phyloP scores from a whole-genome alignment of 768 basidiomycete species.

The Rhodotorula toruloides region DNA sequence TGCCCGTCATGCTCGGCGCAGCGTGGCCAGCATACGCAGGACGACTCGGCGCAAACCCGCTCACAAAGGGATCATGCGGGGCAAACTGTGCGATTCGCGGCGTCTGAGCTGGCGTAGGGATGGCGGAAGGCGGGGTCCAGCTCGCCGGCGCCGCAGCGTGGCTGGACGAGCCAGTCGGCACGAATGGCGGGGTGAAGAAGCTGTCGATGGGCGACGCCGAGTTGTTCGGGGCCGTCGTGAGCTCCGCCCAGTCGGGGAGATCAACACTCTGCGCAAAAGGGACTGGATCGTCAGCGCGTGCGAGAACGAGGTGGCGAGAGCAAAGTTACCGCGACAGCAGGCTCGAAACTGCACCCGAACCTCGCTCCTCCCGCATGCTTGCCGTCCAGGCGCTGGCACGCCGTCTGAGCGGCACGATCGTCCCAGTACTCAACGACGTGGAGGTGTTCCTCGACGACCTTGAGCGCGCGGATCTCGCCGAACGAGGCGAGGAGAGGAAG shows the following conservation, averaged over 20 bases:
- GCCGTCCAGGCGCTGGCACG: constrained; percentile 55
- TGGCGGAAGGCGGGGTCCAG: too few relatives aligned
- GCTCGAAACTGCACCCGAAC: constrained; percentile 52
- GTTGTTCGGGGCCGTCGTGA: background rate
- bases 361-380: constrained; percentile 56
- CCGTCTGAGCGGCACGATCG: constrained; percentile 56
- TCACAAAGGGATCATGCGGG: too few relatives aligned
- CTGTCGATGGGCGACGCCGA: background rate
- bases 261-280: background rate
- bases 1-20: too few relatives aligned
- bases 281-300: background rate
- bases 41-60: too few relatives aligned
- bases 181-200: background rate
- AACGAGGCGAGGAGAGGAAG: constrained; percentile 43
- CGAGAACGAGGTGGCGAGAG: background rate
- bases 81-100: too few relatives aligned
- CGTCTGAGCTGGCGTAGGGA: too few relatives aligned
- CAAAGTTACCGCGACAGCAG: constrained; percentile 25
- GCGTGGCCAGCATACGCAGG: too few relatives aligned
- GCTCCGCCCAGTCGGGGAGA: background rate
- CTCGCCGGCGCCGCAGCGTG: too few relatives aligned
- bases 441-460: constrained; percentile 44
- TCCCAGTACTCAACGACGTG: constrained; percentile 68
- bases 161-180: background rate
- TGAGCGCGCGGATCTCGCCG: constrained; percentile 46